phyloP scores from a whole-genome alignment of 2,329 filamentous ascomycete species.

The Fusarium xyrophilum region DNA sequence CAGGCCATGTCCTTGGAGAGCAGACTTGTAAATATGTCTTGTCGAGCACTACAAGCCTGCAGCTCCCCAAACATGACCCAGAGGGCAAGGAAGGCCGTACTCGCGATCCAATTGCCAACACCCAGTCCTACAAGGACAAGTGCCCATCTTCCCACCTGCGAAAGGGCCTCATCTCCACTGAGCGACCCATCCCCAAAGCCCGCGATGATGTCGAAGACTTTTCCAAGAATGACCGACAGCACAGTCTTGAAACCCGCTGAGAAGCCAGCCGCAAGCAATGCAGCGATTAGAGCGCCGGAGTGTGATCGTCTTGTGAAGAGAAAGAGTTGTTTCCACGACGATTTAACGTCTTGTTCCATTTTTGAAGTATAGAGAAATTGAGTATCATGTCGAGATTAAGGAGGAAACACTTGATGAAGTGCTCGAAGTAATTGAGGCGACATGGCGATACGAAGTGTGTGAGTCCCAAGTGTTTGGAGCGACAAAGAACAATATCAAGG shows the following conservation, averaged over 20 bases:
- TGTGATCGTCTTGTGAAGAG: slow-evolving; percentile 73
- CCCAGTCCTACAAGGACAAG: slow-evolving; percentile 70
- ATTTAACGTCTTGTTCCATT: slow-evolving; percentile 31
- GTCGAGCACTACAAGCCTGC: slow-evolving; percentile 72
- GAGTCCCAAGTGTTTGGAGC: background rate
- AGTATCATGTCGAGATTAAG: background rate
- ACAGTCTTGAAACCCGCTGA: slow-evolving; percentile 69
- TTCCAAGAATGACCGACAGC: slow-evolving; percentile 74
- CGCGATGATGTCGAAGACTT: slow-evolving; percentile 75
- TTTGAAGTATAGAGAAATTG: background rate
- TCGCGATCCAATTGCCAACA: slow-evolving; percentile 69
- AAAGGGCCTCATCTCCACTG: slow-evolving; percentile 58
- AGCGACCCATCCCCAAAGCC: slow-evolving; percentile 65
- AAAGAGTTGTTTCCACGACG: slow-evolving; percentile 64
- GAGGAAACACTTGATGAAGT: background rate
- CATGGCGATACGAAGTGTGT: slow-evolving; percentile 1
- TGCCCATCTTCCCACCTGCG: slow-evolving; percentile 65
- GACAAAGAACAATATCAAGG: slow-evolving; percentile 37
- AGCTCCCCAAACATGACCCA: slow-evolving; percentile 85
- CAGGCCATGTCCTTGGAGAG: slow-evolving; percentile 78
- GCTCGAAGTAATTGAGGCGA: background rate
- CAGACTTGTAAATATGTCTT: slow-evolving; percentile 70
- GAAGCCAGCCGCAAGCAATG: slow-evolving; percentile 62
- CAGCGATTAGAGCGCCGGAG: slow-evolving; percentile 59
- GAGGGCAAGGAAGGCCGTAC: slow-evolving; percentile 68